Conservation (phyloP, 345 rosid species). For the Acer negundo region DNA sequence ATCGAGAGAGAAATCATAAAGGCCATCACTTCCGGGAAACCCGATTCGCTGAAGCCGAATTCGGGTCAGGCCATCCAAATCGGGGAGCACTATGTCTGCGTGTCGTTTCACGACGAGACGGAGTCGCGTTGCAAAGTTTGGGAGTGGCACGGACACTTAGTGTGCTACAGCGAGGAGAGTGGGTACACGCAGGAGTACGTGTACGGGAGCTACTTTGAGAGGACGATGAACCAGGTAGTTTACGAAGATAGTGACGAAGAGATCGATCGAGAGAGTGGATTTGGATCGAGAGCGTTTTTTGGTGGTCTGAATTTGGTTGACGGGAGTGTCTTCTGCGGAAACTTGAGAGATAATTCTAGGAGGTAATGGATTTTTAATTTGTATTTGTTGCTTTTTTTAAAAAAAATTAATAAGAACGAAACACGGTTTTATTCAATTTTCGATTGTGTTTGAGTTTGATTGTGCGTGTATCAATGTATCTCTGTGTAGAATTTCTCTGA, state of each 20-base stretch:
- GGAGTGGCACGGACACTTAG: conserved; percentile 25
- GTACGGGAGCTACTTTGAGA: conserved; percentile 21
- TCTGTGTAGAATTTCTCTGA: not conserved
- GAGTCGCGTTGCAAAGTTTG: conserved; percentile 17
- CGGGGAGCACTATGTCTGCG: conserved; percentile 19
- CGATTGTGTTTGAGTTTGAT: too few species aligned
- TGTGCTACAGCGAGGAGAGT: not conserved
- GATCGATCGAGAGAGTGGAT: not conserved
- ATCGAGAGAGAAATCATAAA: conserved; percentile 15
- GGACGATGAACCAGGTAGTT: not conserved
- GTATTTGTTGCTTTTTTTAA: not conserved
- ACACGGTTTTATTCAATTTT: too few species aligned
- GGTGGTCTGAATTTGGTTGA: conserved; percentile 11
- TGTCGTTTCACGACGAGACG: conserved; percentile 7
- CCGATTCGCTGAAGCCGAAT: conserved; percentile 21
- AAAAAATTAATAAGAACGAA: too few species aligned
- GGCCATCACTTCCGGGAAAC: not conserved
- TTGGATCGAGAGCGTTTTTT: conserved; percentile 6
- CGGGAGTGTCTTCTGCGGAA: conserved; percentile 7
- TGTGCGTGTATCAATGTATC: not conserved
- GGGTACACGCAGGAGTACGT: conserved; percentile 20
- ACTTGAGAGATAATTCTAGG: not conserved
- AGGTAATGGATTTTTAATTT: conserved; percentile 7
- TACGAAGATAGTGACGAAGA: conserved; percentile 12
- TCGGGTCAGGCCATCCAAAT: conserved; percentile 18